Evolutionary conservation across 768 basidiomycete species (phyloP).

Genomic region (Kwoniella sp.): DNA sequence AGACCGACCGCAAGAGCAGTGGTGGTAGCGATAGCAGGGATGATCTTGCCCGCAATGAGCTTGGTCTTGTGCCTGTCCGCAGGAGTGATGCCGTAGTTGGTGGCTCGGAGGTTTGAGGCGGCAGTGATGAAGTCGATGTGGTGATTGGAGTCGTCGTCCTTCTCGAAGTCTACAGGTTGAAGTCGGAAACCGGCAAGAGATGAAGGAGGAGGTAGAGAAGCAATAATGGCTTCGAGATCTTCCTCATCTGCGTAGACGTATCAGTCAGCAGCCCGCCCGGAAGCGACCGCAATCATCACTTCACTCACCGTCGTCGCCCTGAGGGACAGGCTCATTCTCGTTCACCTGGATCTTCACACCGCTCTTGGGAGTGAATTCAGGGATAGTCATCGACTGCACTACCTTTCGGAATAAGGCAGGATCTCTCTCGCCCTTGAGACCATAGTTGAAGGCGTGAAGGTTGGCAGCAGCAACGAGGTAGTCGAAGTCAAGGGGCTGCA

Average conservation of each 20-base stretch:
- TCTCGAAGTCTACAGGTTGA: slow-evolving; percentile 94
- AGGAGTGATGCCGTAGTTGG: slow-evolving; percentile 84
- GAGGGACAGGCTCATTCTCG: slow-evolving; percentile 82
- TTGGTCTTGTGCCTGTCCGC: slow-evolving; percentile 93
- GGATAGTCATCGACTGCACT: slow-evolving; percentile 78
- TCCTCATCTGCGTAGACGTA: slow-evolving; percentile 57
- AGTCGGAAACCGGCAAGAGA: slow-evolving; percentile 95
- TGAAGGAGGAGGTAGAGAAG: slow-evolving; percentile 81
- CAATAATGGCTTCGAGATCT: slow-evolving; percentile 62
- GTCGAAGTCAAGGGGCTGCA: slow-evolving; percentile 76
- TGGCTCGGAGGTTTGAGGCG: slow-evolving; percentile 91
- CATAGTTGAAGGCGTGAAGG: slow-evolving; percentile 97
- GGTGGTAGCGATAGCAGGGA: slow-evolving; percentile 98
- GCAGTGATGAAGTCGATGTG: slow-evolving; percentile 99
- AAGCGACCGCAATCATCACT: neutral
- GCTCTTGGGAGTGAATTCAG: slow-evolving; percentile 88
- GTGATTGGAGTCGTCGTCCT: slow-evolving; percentile 96
- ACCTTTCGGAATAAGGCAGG: slow-evolving; percentile 77
- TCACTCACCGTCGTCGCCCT: slow-evolving; percentile 57
- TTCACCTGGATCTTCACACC: slow-evolving; percentile 91
- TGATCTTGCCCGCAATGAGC: slow-evolving; percentile 94
- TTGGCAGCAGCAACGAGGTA: slow-evolving; percentile 94
- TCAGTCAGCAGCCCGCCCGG: neutral
- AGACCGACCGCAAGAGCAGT: slow-evolving; percentile 94
- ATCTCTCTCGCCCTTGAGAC: slow-evolving; percentile 85